These are phyloP conservation scores for Aureobasidium pullulans DNA, from an alignment of 2,329 filamentous ascomycete species.

Conservation along the genomic window DNA sequence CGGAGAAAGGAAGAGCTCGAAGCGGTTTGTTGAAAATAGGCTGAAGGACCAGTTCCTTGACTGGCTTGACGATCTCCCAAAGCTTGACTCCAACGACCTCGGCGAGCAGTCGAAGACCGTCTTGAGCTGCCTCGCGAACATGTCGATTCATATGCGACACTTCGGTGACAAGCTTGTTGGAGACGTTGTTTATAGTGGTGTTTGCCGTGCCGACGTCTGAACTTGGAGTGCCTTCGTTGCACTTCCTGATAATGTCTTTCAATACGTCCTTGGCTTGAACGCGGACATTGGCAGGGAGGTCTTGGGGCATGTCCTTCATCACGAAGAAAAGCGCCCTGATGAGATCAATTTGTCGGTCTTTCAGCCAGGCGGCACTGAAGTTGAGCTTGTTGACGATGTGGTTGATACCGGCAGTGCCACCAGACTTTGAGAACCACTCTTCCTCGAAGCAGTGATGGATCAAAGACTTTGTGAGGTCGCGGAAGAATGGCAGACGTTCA, in stretches of 20 bases:
- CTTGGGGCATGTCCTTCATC: conserved; percentile 94
- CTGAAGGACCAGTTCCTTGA: conserved; percentile 80
- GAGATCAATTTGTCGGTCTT: conserved; percentile 76
- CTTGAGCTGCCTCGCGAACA: conserved; percentile 79
- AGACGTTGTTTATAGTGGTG: conserved; percentile 65
- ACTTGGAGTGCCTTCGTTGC: conserved; percentile 71
- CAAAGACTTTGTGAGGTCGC: conserved; percentile 72
- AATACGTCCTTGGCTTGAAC: conserved; percentile 76
- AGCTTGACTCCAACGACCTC: conserved; percentile 70
- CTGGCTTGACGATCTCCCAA: conserved; percentile 80
- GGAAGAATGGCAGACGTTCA: conserved; percentile 75
- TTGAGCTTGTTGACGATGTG: conserved; percentile 78
- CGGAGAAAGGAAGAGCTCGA: conserved; percentile 83
- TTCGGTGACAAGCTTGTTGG: conserved; percentile 78
- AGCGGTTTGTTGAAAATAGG: conserved; percentile 95
- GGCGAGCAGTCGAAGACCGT: conserved; percentile 72
- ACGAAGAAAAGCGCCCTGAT: conserved; percentile 90
- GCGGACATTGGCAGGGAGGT: conserved; percentile 84
- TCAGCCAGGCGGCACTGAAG: conserved; percentile 76
- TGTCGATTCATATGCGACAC: conserved; percentile 93
- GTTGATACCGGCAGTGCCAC: conserved; percentile 83
- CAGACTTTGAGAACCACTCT: conserved; percentile 97
- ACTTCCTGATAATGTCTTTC: conserved; percentile 67
- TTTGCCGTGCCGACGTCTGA: conserved; percentile 65
- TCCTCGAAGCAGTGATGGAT: conserved; percentile 95